Base-by-base conservation (phyloP, 2,329 filamentous ascomycete species). In the Phoma herbarum region DNA sequence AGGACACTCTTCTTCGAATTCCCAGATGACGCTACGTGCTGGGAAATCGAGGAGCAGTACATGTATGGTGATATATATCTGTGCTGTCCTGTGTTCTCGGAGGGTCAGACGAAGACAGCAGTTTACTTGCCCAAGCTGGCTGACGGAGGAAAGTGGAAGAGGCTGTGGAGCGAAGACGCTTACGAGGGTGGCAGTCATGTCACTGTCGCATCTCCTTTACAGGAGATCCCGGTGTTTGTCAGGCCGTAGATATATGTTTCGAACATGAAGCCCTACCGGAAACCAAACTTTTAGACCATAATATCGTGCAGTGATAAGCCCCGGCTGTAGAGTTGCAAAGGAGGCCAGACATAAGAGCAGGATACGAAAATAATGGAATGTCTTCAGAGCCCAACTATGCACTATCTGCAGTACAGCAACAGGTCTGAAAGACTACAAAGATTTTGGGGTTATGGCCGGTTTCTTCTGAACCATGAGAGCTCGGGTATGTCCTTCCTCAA, bases 41-140 rank as follows among this genome's bases (percentile, higher is more conserved):
- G 88, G 87, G 78, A 82, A 4, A 69, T 88, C 3, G 84, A 86
- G 50, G 81, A 82, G 29, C 82, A 89, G 76, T 90, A 89, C 68
- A 85, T 90, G 82, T 90, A 84, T 65, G 88, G 87, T 0, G 68
- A 75, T 16, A 84, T 82, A 67, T 89, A 88, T 66, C 75, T 90
- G 14, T 81, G 84, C 8, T 83, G 80, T 12, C 87, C 87, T 0
- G 79, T 90, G 0, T 65, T 89, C 54, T 68, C 79, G n/a, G 70
- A 83, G 0, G 82, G 82, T 0, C 73, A 82, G 65, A 76, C 71
- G 12, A 79, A 70, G 31, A 77, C 78, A 6, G 75, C 71, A 6
- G 82, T 84, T 0, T 89, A 89, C 67, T 71, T 89, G 23, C 86
- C 86, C 0, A 62, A 56, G 9, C 23, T 68, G 18, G 31, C 35